Base-by-base conservation (phyloP, 2,329 filamentous ascomycete genomes). In the Trematosphaeria pertusa region DNA sequence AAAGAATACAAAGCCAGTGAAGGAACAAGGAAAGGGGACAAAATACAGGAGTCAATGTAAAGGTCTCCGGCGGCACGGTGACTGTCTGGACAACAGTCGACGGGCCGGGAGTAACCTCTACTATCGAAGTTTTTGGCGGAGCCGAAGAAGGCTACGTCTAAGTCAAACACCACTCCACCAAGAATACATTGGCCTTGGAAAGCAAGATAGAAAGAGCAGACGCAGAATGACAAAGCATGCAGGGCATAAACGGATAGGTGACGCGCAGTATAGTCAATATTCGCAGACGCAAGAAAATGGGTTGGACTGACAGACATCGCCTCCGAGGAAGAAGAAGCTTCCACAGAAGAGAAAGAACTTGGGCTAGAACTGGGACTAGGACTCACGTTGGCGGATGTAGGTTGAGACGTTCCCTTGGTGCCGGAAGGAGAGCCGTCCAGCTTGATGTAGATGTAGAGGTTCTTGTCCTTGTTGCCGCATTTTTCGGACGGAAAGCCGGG, bases 401-500 rank as follows among this genome's bases (percentile, higher is more conserved):
- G 54, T 14, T 61, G 45, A 34, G 64, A 62, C 42, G 64, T 69
- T 38, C 74, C 75, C 37, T 69, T 69, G 3, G 86, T 89, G 30
- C 87, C 86, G 4, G 82, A 81, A 3, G 86, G 81, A 11, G 73
- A 46, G 21, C 73, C 75, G 30, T 59, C 58, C 42, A 67, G 51
- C 30, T 76, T 61, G 43, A 92, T 78, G 66, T 93, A 93, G 38
- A 84, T 87, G 61, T 75, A 93, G 3, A 85, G 61, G 36, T 75
- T 76, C 22, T 76, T 54, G 35, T 67, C 62, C 34, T 61, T 56
- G 26, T 82, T 84, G 50, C 89, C 89, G 61, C 89, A 93, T 9
- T 75, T 71, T 53, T 92, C 87, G 1, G 41, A 24, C 0, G 82
- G 82, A 63, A 81, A 93, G n/a, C 87, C 89, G 7, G 87, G 87